A percentile compares a stretch with the other conserved stretches of the same genome.
phyloP scores from a whole-genome alignment of 495 filamentous ascomycete genomes.

The Thozetella sp. region DNA sequence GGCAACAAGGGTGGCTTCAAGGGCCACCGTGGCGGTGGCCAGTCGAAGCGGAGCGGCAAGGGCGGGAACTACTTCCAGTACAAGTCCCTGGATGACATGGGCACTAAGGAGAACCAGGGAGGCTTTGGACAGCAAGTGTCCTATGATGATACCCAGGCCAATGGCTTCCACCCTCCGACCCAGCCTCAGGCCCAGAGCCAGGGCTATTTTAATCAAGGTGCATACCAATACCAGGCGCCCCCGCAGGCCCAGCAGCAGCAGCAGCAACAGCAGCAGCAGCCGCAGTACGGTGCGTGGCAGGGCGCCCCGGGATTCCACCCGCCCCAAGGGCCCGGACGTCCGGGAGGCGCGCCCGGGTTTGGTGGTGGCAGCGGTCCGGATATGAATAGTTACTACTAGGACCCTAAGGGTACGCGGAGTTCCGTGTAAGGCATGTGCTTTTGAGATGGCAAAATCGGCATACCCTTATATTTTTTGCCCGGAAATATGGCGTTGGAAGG shows the following conservation, averaged over 20 bases:
- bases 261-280: slow-evolving; percentile 17
- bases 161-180: slow-evolving; percentile 15
- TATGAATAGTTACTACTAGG: slow-evolving; percentile 24
- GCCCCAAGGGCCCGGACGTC: slow-evolving; percentile 3
- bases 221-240: slow-evolving; percentile 15
- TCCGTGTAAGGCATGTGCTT: neutral
- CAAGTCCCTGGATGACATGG: slow-evolving; percentile 41
- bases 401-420: neutral
- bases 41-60: slow-evolving; percentile 23
- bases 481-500: too few relatives aligned
- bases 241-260: slow-evolving; percentile 19
- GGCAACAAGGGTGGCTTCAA: slow-evolving; percentile 28
- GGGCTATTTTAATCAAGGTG: slow-evolving; percentile 11
- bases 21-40: slow-evolving; percentile 23
- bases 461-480: too few relatives aligned
- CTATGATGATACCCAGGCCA: slow-evolving; percentile 35
- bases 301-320: slow-evolving; percentile 6
- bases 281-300: slow-evolving; percentile 8
- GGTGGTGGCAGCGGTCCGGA: slow-evolving; percentile 12
- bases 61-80: slow-evolving; percentile 28
- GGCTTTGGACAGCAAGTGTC: slow-evolving; percentile 35
- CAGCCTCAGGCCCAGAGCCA: slow-evolving; percentile 14
- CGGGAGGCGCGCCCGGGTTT: slow-evolving; percentile 12
- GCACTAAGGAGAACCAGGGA: slow-evolving; percentile 34
- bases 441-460: neutral